Conservation (phyloP, 192 early-diverging fungal species). For the Spinellus fusiger region DNA sequence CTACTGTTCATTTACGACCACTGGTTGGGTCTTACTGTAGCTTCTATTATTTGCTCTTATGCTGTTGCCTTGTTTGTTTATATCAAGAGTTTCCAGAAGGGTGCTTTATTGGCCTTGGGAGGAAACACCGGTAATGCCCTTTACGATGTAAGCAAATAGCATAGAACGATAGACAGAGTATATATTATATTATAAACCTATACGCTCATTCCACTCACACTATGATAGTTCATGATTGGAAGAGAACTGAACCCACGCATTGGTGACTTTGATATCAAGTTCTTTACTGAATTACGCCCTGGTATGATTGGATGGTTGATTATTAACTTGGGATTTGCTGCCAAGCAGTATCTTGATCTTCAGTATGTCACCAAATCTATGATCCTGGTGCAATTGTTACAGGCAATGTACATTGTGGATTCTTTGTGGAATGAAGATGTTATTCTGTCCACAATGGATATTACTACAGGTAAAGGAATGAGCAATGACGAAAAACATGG, state of each 20-base stretch:
- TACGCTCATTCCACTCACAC: not conserved
- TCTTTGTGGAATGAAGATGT: conserved; percentile 66
- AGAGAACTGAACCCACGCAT: conserved; percentile 94
- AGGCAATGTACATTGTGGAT: conserved; percentile 84
- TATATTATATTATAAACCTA: not conserved
- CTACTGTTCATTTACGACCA: conserved; percentile 83
- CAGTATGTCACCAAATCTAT: conserved; percentile 72
- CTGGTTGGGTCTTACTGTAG: conserved; percentile 63
- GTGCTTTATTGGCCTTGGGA: conserved; percentile 65
- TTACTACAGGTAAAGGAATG: conserved; percentile 56
- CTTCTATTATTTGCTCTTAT: conserved; percentile 63
- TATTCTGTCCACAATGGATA: conserved; percentile 96
- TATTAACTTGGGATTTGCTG: conserved; percentile 70
- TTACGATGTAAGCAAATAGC: conserved; percentile 61
- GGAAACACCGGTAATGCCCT: conserved; percentile 88
- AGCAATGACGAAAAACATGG: not conserved
- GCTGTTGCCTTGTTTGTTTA: conserved; percentile 67
- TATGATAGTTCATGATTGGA: conserved; percentile 81
- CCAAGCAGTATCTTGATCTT: conserved; percentile 64
- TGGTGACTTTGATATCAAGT: conserved; percentile 83
- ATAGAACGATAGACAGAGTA: not conserved
- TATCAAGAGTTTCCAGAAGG: conserved; percentile 61
- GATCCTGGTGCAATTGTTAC: conserved; percentile 68
- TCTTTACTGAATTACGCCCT: conserved; percentile 88
- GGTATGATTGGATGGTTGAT: conserved; percentile 89